Evolutionary conservation across 306 rosid species (phyloP).

Genomic region (Vicia faba): DNA sequence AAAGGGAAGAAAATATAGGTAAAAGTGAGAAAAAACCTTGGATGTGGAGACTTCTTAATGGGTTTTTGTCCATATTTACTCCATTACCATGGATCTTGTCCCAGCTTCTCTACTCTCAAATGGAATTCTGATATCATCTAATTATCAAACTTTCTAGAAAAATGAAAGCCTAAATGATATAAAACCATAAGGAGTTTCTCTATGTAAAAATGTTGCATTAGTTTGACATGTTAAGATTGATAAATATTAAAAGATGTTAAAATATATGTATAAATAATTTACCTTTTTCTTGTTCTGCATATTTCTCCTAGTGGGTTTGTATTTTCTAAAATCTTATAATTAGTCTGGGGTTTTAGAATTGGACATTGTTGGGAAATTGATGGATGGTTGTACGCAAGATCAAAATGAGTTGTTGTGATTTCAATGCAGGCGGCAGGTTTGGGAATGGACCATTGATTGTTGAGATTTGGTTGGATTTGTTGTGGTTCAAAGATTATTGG

Average conservation of each 20-base stretch:
- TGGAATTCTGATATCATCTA: constrained; percentile 55
- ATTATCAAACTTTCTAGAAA: constrained; percentile 48
- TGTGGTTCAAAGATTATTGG: too few species aligned
- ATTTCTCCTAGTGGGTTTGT: constrained; percentile 32
- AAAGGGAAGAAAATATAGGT: too few species aligned
- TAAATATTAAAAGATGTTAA: too few species aligned
- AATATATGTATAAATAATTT: background rate
- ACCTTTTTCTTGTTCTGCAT: constrained; percentile 62
- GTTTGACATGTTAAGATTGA: too few species aligned
- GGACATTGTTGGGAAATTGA: background rate
- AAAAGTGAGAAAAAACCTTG: constrained; percentile 46
- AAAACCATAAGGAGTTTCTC: too few species aligned
- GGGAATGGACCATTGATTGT: too few species aligned
- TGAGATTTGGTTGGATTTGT: too few species aligned
- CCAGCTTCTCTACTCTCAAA: constrained; percentile 57
- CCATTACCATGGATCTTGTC: constrained; percentile 84
- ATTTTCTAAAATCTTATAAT: constrained; percentile 30
- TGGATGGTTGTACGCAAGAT: background rate
- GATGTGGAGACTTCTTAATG: constrained; percentile 79
- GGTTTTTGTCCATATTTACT: constrained; percentile 85
- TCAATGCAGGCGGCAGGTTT: background rate
- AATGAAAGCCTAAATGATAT: background rate
- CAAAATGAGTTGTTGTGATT: background rate
- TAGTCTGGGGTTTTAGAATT: constrained; percentile 27
- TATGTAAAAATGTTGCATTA: too few species aligned